Evolutionary conservation across 139 green algal genomes (phyloP), one percentile per base, ranked within the genome.

Genomic region (Chlamydomonas eustigma): DNA sequence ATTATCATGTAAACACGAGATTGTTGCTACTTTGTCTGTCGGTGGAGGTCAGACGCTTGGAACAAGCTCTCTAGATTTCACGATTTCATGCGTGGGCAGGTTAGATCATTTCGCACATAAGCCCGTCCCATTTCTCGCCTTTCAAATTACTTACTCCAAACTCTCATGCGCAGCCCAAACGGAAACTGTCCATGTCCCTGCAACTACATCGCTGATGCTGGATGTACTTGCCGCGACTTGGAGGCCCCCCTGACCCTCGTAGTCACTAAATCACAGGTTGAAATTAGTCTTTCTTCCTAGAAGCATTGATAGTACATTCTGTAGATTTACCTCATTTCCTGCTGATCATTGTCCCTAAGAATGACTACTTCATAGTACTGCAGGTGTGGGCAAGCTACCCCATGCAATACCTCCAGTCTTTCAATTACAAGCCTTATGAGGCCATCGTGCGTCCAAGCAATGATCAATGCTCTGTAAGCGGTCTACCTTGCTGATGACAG

Each of bases 21-120:
- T 94, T 4, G 77, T 95, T 28, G 74, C 91, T 6, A 88, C 84
- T 1, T n/a, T 95, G 2, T 75, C 78, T 4, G 75, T 94, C 3
- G 78, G 78, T 8, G 83, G 78, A 34, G 82, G 84, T 24, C 81
- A 85, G 28, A 70, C 44, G 8, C 75, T 92, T 5, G 64, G 68
- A 5, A 92, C 84, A 0, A 75, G 91, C 58, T 6, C 73, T 2
- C 78, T 95, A 0, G 51, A 89, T 1, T 91, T 93, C 22, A 71
- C 32, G 0, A 30, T 95, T 0, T 74, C 50, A 2, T 95, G 91
- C 74, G 70, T 95, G 32, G 82, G 84, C 79, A 91, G 88, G 88
- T 88, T 44, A 33, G n/a, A 22, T 66, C 8, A 68, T 22, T 68
- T 5, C 18, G 44, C 44, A 12, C 44, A 18, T 58, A 58, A 58